Conservation (phyloP, 1,284 basidiomycete species). For the Ustilago bromivora region DNA sequence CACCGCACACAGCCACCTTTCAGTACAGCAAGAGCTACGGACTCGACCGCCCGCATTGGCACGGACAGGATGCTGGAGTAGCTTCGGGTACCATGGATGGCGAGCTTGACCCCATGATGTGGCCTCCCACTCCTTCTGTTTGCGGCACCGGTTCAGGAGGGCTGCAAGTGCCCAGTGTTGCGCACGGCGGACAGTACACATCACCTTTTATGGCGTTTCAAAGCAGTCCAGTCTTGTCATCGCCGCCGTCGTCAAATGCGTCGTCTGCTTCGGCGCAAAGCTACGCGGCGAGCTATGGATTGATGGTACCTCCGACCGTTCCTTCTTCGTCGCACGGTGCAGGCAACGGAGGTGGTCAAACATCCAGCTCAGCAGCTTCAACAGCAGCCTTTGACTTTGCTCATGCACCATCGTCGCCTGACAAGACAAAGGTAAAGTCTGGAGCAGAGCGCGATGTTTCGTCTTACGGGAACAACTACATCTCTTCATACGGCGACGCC, state of each 20-base stretch:
- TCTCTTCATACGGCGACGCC: not conserved
- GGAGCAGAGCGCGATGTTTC: conserved; percentile 1
- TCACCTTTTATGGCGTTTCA: conserved; percentile 10
- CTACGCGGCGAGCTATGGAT: conserved; percentile 14
- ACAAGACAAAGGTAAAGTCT: not conserved
- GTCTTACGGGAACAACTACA: not conserved
- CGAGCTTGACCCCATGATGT: conserved; percentile 27
- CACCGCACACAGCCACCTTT: conserved; percentile 10
- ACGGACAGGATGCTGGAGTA: conserved; percentile 12
- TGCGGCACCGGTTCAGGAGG: not conserved
- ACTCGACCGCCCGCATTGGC: conserved; percentile 19
- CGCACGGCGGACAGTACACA: not conserved
- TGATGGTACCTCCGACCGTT: conserved; percentile 41
- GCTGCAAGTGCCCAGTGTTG: conserved; percentile 5
- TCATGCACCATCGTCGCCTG: not conserved
- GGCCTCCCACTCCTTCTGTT: conserved; percentile 14
- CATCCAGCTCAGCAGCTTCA: not conserved
- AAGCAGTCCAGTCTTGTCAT: conserved; percentile 28
- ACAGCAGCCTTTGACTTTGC: not conserved
- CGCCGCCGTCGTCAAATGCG: conserved; percentile 37
- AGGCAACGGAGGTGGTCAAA: not conserved
- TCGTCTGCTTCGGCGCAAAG: conserved; percentile 31
- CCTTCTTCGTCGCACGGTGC: conserved; percentile 18
- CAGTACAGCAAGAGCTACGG: conserved; percentile 34
- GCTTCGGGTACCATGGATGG: not conserved